These are phyloP conservation scores for Astragalus membranaceus DNA, from an alignment of 306 rosid genomes.

Conservation along the genomic window DNA sequence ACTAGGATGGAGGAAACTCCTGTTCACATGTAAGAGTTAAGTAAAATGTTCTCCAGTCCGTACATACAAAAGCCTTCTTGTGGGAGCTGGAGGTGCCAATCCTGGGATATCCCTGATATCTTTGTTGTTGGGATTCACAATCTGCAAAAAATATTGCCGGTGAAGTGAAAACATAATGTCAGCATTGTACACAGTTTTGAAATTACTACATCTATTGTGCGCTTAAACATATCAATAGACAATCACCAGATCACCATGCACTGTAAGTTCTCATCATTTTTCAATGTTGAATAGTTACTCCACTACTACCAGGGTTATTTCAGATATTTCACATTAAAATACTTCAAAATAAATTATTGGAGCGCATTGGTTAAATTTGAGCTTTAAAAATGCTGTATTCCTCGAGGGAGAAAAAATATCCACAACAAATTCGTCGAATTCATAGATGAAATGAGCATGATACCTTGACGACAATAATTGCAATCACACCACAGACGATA, in stretches of 20 bases:
- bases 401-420: neutral
- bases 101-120: conserved; percentile 84
- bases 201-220: neutral
- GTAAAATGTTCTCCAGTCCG: conserved; percentile 37
- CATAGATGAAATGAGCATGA: conserved; percentile 1
- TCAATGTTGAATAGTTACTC: neutral
- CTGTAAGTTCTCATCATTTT: neutral
- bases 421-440: neutral
- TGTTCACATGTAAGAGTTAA: conserved; percentile 26
- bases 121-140: conserved; percentile 84
- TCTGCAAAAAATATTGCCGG: conserved; percentile 36
- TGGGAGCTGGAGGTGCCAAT: conserved; percentile 92
- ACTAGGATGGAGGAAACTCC: conserved; percentile 23
- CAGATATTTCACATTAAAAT: neutral
- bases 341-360: neutral
- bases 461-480: conserved; percentile 97
- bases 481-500: conserved; percentile 86
- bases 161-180: neutral
- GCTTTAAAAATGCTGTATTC: neutral
- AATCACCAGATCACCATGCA: conserved; percentile 4
- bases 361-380: neutral
- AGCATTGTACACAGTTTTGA: neutral
- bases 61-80: conserved; percentile 76
- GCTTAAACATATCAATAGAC: no score
- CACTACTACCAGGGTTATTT: neutral